Percentiles rank a stretch among this genome's conserved stretches.
These are phyloP conservation scores for Picea abies DNA, from an alignment of 83 land plant species.

Conservation along the genomic window DNA sequence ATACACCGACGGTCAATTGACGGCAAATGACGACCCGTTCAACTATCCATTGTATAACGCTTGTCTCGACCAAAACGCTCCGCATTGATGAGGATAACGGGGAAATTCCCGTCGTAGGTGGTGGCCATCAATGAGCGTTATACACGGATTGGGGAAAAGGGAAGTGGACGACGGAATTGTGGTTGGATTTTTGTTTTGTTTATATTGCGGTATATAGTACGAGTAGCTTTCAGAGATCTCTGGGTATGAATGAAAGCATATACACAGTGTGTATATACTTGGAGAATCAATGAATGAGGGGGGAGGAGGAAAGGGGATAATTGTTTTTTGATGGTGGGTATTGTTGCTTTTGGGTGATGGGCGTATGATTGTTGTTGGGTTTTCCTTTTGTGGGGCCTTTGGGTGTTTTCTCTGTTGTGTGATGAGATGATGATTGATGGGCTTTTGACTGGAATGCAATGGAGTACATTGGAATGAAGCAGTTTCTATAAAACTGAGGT, in stretches of 20 bases:
- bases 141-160: not conserved
- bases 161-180: not conserved
- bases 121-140: not conserved
- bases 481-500: slow-evolving; percentile 8
- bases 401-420: not conserved
- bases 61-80: not conserved
- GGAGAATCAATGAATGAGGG: not conserved
- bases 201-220: not conserved
- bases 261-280: not conserved
- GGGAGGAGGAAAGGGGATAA: not conserved
- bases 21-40: not conserved
- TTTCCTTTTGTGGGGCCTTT: slow-evolving; percentile 5
- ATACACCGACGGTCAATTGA: slow-evolving; percentile 3
- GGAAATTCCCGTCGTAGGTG: not conserved
- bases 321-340: slow-evolving; percentile 10
- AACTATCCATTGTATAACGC: not conserved
- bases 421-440: slow-evolving; percentile 9
- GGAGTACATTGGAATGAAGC: slow-evolving; percentile 18
- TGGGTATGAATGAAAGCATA: too few species aligned
- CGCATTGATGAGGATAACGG: slow-evolving; percentile 6
- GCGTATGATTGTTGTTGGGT: too few species aligned
- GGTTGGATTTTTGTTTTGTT: slow-evolving; percentile 8
- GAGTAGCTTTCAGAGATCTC: slow-evolving; percentile 18
- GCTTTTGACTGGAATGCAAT: slow-evolving; percentile 18
- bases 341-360: not conserved